Evolutionary conservation across 2,329 filamentous ascomycete species (phyloP).

Genomic region (Colletotrichum orchidophilum): DNA sequence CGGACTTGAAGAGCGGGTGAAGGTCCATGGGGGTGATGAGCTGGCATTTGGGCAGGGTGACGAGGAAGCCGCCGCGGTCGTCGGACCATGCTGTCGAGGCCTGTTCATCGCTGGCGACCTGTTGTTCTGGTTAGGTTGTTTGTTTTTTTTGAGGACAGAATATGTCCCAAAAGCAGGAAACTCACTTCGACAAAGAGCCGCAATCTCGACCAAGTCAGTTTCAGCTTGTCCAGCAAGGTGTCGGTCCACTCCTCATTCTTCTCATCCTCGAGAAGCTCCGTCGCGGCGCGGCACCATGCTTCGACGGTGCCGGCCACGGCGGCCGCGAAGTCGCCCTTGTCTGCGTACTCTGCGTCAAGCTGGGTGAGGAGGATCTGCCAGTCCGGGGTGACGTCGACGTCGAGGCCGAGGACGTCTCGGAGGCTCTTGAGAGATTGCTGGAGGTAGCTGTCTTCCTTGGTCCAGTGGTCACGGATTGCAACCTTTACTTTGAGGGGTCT

Average conservation of each 20-base stretch:
- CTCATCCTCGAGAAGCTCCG: conserved; percentile 52
- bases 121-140: not conserved
- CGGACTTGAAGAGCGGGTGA: conserved; percentile 45
- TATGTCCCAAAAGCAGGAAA: not conserved
- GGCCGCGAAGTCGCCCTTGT: conserved; percentile 50
- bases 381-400: conserved; percentile 51
- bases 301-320: conserved; percentile 48
- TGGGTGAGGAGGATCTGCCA: conserved; percentile 53
- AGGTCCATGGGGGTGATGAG: conserved; percentile 46
- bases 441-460: conserved; percentile 43
- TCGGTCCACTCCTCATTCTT: conserved; percentile 53
- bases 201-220: conserved; percentile 38
- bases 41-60: conserved; percentile 47
- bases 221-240: conserved; percentile 48
- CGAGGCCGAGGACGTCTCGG: conserved; percentile 48
- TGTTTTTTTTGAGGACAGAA: not conserved
- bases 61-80: conserved; percentile 47
- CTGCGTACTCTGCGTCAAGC: conserved; percentile 49
- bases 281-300: conserved; percentile 50
- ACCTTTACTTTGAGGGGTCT: conserved; percentile 55
- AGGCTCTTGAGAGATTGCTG: conserved; percentile 45
- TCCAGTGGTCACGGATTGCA: conserved; percentile 55
- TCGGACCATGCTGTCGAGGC: conserved; percentile 49
- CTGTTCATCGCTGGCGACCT: conserved; percentile 39
- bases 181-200: conserved; percentile 49